Evolutionary conservation across 345 rosid genomes (phyloP), one percentile per base, ranked within the genome.

Genomic region (Odontarrhena argentea): DNA sequence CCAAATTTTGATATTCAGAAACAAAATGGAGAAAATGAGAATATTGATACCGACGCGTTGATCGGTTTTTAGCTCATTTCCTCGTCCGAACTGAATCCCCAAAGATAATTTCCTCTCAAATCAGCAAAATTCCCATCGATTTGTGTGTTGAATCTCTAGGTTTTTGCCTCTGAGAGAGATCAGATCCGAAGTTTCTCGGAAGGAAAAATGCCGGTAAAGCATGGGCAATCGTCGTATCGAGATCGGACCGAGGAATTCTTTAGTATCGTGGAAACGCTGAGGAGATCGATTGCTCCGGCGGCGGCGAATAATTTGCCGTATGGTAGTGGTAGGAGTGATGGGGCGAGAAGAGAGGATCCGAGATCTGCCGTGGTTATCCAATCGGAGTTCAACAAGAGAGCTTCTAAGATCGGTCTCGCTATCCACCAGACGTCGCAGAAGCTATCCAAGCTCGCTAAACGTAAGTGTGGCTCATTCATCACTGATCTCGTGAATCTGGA

Each of bases 361-460:
- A 82, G 85, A 78, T 79, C 85, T 68, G 69, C 71, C 26, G 80
- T 67, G 54, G 82, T 79, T 14, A 76, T 75, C 38, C 88, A 86
- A 49, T 83, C 91, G 24, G 93, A 89, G 68, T 89, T 89, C 70
- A 82, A 64, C 53, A 81, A 47, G 59, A 82, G 87, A 56, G 96
- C 93, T 15, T 72, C 85, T 26, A 81, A 78, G 68, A 77, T 80
- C 53, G 84, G 90, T 69, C 66, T 63, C 34, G 89, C 87, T 46
- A 87, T 87, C 38, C 85, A 85, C 60, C 96, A 89, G 67, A 85
- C 96, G 14, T 89, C 96, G 11, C 93, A 85, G 77, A 89, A 87
- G 77, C 86, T 89, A 6, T 69, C 91, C 0, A 89, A 86, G 82
- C 84, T 89, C 4, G 89, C 96, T 5, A 84, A 87, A 80, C 76